Conservation (phyloP, 257 asterid species). For the Ocimum tenuiflorum region DNA sequence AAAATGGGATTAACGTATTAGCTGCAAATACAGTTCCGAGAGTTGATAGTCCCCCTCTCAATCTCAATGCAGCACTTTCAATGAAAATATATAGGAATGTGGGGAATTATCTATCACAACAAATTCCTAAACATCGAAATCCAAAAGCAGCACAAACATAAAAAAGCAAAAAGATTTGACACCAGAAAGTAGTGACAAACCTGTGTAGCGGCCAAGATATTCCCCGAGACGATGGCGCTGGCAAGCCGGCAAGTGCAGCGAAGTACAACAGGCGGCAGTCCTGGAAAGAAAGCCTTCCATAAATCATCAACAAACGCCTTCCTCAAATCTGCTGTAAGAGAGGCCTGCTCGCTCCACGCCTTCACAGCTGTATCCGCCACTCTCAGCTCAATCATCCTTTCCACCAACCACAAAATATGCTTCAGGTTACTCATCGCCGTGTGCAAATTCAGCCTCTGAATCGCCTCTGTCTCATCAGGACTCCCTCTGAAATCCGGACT, state of each 20-base stretch:
- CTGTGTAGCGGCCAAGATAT: conserved; percentile 67
- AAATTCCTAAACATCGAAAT: no score
- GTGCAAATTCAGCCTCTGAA: conserved; percentile 85
- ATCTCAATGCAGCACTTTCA: no score
- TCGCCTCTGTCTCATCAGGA: conserved; percentile 77
- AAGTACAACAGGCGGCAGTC: no score
- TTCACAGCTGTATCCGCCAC: conserved; percentile 83
- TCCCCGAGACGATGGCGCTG: no score
- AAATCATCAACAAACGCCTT: no score
- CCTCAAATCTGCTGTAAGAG: conserved; percentile 63
- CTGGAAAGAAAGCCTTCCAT: no score
- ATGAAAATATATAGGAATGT: no score
- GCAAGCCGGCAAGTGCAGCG: no score
- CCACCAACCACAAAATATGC: conserved; percentile 84
- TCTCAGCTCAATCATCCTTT: conserved; percentile 91
- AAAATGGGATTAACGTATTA: no score
- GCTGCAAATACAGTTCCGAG: no score
- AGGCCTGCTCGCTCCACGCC: conserved; percentile 78
- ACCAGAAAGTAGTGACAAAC: conserved; percentile 33
- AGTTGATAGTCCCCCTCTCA: not conserved
- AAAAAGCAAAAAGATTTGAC: not conserved
- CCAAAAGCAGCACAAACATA: not conserved
- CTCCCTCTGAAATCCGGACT: conserved; percentile 87
- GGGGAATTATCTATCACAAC: no score
- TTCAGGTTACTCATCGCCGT: conserved; percentile 69